Base-by-base conservation (phyloP, 1,139 yeast species). In the Kazachstania sp. region DNA sequence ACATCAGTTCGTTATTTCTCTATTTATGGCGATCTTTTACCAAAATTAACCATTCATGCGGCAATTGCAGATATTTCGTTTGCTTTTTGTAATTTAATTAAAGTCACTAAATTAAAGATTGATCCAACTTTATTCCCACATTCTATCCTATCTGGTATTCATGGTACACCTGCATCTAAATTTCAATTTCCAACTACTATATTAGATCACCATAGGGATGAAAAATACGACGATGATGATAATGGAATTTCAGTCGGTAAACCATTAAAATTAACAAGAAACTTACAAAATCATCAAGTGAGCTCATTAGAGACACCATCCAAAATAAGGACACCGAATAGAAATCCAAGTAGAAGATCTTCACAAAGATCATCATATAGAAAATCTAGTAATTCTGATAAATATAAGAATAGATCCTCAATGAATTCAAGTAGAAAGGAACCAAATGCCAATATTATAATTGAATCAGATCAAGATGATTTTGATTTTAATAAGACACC, bases 1-100 rank as follows among this genome's bases (percentile, higher is more conserved):
- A 81, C 95, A 7, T 77, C 90, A 0, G 78, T 94, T 0, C 75
- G 96, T 58, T 87, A 86, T 61, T 86, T 72, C 64, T 79, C 86
- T 1, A 69, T 79, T 7, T 81, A 85, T 53, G 48, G 49, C 3
- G 37, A 43, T 16, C 29, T 53, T 8, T 68, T 87, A 46, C 97
- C 97, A 1, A 75, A 75, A 48, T 71, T 85, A 34, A 75, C 88
- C 9, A 73, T 90, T 37, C 86, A 87, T 65, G 79, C 90, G 23
- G 83, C 97, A 0, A 71, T 87, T 11, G 77, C 86, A 32, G 96
- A 88, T 60, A 69, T 90, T 41, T 74, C 82, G 13, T 83, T 82
- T 58, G 74, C 88, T 1, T 75, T 87, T 13, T 81, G 90, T 59
- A 95, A 86, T 55, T 73, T 86, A 50, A 66, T 85, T 30, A 71